Base-by-base conservation (phyloP, 371 early-diverging fungal genomes). In the Batrachochytrium dendrobatidis region DNA sequence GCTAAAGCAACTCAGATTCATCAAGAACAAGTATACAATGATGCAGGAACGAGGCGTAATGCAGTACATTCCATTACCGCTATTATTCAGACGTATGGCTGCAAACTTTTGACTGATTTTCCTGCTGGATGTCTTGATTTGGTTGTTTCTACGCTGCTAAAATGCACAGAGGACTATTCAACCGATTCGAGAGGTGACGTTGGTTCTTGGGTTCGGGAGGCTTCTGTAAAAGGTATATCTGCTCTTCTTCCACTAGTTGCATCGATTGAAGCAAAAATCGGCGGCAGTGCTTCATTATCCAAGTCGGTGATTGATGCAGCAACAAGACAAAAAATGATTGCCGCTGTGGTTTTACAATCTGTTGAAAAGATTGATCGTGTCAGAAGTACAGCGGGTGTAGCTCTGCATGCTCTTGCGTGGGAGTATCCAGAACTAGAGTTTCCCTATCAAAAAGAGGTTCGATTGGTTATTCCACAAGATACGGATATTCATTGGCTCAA, bases 181-280 rank as follows among this genome's bases (percentile, higher is more conserved):
- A 81, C 82, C 1, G 94, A 95, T 61, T 83, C 85, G 34, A 85
- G 95, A 28, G 98, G 98, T 18, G 98, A 98, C 70, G 89, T 98
- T 17, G 98, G 98, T 0, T 92, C 94, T 0, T 91, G 92, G 89
- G 83, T 92, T 5, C 89, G 98, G 24, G 78, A 85, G 59, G 84
- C 86, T 7, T 71, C 80, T 33, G 85, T 91, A 80, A 65, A 73
- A 2, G 77, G 79, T 7, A 69, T 90, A 48, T 66, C 68, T 10
- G 53, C 61, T n/a, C 54, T 84, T 52, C 34, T 83, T 1, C 78
- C 77, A 1, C 48, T 70, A 6, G 63, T 84, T 20, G 64, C 73
- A 4, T 58, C 57, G 6, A 59, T 80, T 48, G 84, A 80, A 35
- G 20, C 30, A 33, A 35, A 24, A 28, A 31, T 24, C 32, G 34